Evolutionary conservation across 2,329 filamentous ascomycete species (phyloP).

Genomic region (Cercospora sojina): DNA sequence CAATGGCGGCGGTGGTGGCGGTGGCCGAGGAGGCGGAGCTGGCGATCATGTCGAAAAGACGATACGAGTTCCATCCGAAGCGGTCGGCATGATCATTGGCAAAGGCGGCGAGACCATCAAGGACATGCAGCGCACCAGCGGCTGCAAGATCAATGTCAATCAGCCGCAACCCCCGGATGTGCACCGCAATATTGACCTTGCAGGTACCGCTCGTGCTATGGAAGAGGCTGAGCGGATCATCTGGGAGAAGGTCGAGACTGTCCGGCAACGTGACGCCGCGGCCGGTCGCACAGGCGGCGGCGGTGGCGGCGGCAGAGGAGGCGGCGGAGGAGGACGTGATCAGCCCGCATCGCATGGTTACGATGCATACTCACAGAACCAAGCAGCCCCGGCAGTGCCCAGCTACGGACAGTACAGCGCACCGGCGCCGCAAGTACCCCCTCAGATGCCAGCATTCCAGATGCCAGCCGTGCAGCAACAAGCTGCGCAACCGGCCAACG

Average conservation of each 20-base stretch:
- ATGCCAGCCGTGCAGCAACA: constrained; percentile 33
- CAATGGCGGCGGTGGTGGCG: constrained; percentile 43
- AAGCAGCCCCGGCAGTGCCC: constrained; percentile 38
- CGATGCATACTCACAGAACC: constrained; percentile 50
- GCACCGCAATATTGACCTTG: constrained; percentile 82
- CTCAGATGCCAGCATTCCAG: constrained; percentile 36
- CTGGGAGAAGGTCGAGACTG: constrained; percentile 87
- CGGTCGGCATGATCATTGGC: constrained; percentile 94
- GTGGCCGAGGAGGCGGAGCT: constrained; percentile 44
- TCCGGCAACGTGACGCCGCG: constrained; percentile 56
- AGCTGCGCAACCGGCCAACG: constrained; percentile 21
- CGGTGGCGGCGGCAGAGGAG: constrained; percentile 31
- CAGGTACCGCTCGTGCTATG: constrained; percentile 75
- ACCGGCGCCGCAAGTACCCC: constrained; percentile 30
- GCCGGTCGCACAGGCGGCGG: constrained; percentile 34
- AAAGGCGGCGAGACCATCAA: constrained; percentile 92
- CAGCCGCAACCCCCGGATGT: constrained; percentile 76
- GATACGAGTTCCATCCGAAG: constrained; percentile 83
- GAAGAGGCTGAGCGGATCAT: constrained; percentile 79
- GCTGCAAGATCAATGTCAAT: constrained; percentile 93
- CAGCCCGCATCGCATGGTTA: constrained; percentile 38
- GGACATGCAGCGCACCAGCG: constrained; percentile 83
- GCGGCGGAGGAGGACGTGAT: constrained; percentile 27
- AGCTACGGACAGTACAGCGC: constrained; percentile 35
- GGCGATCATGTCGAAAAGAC: constrained; percentile 69